phyloP scores from a whole-genome alignment of 768 basidiomycete species.

The Myochromella boudieri region DNA sequence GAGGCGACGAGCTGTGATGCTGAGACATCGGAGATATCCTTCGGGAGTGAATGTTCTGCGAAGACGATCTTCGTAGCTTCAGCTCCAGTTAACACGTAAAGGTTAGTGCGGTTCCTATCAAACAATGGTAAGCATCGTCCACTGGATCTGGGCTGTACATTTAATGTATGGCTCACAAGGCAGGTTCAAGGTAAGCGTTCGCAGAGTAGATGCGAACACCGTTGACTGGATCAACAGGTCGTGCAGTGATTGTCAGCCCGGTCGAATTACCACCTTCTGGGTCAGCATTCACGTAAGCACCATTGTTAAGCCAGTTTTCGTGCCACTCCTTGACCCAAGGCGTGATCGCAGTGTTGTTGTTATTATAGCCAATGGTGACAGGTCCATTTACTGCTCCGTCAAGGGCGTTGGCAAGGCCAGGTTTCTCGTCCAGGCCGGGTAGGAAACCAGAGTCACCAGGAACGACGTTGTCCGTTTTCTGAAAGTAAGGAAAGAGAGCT shows the following conservation, averaged over 20 bases:
- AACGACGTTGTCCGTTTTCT: constrained; percentile 14
- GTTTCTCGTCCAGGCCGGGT: constrained; percentile 4
- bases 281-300: constrained; percentile 14
- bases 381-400: constrained; percentile 14
- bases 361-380: constrained; percentile 13
- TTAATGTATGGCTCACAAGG: neutral
- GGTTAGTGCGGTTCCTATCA: constrained; percentile 22
- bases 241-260: constrained; percentile 12
- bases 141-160: neutral
- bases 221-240: constrained; percentile 16
- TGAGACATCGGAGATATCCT: neutral
- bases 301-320: constrained; percentile 11
- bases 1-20: constrained; percentile 27
- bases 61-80: constrained; percentile 25
- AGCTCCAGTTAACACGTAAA: constrained; percentile 31
- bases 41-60: neutral
- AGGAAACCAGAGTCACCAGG: constrained; percentile 12
- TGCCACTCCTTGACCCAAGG: constrained; percentile 15
- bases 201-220: constrained; percentile 17
- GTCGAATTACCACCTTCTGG: constrained; percentile 12
- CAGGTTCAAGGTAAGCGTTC: constrained; percentile 16
- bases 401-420: constrained; percentile 10
- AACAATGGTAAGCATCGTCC: neutral
- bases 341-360: constrained; percentile 11
- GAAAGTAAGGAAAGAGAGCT: constrained; percentile 19